Conservation (phyloP, 305 asterid species). For the Caryopteris hybrid region DNA sequence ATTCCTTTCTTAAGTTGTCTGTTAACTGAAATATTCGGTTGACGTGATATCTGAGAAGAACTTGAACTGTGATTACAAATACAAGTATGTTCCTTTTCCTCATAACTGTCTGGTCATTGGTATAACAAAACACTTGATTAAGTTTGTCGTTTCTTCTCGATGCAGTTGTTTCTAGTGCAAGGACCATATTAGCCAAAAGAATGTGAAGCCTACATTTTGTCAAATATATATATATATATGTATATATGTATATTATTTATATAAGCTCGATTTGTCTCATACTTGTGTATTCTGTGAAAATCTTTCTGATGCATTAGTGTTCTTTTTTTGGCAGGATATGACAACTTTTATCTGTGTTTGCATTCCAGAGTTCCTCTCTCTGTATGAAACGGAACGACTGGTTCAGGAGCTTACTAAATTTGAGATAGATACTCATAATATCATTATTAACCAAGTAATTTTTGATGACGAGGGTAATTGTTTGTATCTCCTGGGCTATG, state of each 20-base stretch:
- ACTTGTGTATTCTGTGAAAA: background rate
- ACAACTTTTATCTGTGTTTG: constrained; percentile 96
- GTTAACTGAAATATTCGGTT: background rate
- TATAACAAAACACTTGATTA: background rate
- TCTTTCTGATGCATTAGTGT: constrained; percentile 16
- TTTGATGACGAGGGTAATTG: constrained; percentile 87
- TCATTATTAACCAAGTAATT: constrained; percentile 93
- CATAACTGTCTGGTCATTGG: background rate
- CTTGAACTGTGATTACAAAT: background rate
- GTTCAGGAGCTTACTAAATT: constrained; percentile 97
- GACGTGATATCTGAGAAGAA: background rate
- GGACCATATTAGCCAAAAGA: background rate
- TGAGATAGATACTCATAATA: constrained; percentile 96
- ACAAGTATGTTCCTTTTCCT: background rate
- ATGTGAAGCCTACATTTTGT: background rate
- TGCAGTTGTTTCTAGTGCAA: background rate
- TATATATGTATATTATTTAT: too few species aligned
- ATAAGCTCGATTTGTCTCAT: background rate
- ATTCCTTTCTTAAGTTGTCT: background rate
- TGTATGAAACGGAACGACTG: constrained; percentile 93
- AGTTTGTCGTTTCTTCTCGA: background rate
- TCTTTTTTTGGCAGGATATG: constrained; percentile 68
- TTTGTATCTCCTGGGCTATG: background rate
- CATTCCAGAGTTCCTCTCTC: constrained; percentile 94
- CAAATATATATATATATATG: too few species aligned